Percentiles rank a stretch among this genome's conserved stretches.
These are phyloP conservation scores for Nigrospora oryzae DNA, from an alignment of 2,329 filamentous ascomycete species.

Conservation along the genomic window DNA sequence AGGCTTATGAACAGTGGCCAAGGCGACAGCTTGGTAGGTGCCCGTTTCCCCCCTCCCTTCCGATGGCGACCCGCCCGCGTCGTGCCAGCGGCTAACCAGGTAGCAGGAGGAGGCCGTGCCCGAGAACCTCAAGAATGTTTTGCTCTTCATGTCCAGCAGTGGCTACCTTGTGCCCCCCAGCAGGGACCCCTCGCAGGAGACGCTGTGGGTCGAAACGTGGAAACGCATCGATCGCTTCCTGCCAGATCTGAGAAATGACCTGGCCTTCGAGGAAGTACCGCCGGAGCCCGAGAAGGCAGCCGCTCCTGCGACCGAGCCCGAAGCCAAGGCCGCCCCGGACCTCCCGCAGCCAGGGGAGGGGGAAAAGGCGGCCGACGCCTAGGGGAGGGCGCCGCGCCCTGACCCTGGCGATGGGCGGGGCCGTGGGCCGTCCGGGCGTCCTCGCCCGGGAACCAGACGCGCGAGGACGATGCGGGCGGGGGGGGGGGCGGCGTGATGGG, in stretches of 20 bases:
- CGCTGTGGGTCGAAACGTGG: slow-evolving; percentile 55
- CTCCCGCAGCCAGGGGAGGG: no score
- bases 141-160: slow-evolving; percentile 89
- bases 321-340: no score
- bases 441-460: no score
- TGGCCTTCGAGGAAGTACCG: slow-evolving; percentile 40
- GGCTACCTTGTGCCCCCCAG: slow-evolving; percentile 71
- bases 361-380: no score
- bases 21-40: slow-evolving; percentile 73
- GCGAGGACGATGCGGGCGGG: no score
- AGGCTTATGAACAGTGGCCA: slow-evolving; percentile 93
- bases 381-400: no score
- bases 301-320: no score
- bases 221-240: slow-evolving; percentile 58
- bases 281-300: background rate
- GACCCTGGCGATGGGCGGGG: no score
- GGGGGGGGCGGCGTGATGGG: no score
- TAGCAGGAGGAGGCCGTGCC: slow-evolving; percentile 83
- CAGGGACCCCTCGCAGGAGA: slow-evolving; percentile 44
- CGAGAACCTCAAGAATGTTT: slow-evolving; percentile 91
- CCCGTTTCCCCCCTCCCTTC: background rate
- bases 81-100: slow-evolving; percentile 3
- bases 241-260: slow-evolving; percentile 48
- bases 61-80: background rate
- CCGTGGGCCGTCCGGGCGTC: no score